Evolutionary conservation across 805 yeast genomes (phyloP).

Genomic region (Pichia sporocuriosa): DNA sequence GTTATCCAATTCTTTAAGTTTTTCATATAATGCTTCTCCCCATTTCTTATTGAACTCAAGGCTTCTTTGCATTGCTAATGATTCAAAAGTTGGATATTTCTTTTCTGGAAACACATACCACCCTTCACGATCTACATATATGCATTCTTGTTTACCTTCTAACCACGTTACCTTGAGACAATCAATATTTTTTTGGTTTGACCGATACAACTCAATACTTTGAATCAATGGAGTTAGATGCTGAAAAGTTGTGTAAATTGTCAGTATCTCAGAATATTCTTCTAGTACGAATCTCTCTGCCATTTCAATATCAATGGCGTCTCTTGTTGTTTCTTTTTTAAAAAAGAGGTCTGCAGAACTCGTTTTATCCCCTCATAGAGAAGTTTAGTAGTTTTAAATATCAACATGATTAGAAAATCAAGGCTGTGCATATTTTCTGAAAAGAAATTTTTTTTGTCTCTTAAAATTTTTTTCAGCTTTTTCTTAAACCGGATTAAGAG

Average conservation of each 20-base stretch:
- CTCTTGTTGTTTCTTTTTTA: too few relatives aligned
- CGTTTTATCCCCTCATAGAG: too few relatives aligned
- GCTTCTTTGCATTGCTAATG: conserved; percentile 18
- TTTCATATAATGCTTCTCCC: conserved; percentile 11
- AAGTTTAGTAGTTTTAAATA: too few relatives aligned
- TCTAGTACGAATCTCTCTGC: not conserved
- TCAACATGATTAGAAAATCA: too few relatives aligned
- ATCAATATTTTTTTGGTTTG: not conserved
- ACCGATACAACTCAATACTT: not conserved
- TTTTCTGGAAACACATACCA: conserved; percentile 18
- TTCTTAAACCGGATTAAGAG: too few relatives aligned
- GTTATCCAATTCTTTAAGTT: conserved; percentile 7
- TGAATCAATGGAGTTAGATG: conserved; percentile 8
- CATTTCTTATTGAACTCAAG: conserved; percentile 15
- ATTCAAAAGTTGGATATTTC: conserved; percentile 27
- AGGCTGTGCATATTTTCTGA: too few relatives aligned
- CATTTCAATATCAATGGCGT: not conserved
- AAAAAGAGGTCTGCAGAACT: too few relatives aligned
- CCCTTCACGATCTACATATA: conserved; percentile 22
- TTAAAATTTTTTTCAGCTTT: not conserved
- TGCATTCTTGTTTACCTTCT: conserved; percentile 1
- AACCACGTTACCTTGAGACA: conserved; percentile 6
- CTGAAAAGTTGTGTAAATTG: conserved; percentile 6
- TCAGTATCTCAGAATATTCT: conserved; percentile 2
- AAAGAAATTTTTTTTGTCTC: not conserved